A percentile compares a stretch with the other conserved stretches of the same genome.
Evolutionary conservation across 1,139 yeast genomes (phyloP).

Genomic region (Schizosaccharomyces versatilis): DNA sequence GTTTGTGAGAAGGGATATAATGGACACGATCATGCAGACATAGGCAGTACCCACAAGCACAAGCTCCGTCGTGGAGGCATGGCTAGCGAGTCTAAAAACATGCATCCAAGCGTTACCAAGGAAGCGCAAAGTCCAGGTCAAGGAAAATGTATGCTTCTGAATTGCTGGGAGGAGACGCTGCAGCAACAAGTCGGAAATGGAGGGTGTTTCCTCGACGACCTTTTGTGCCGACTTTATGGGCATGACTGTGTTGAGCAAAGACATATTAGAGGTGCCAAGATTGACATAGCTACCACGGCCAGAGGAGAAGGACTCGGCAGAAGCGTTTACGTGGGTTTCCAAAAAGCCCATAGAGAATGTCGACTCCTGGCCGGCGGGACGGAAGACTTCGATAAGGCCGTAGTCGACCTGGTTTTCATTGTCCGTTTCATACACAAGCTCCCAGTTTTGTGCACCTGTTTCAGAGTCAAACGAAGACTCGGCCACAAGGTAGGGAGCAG

Average conservation of each 20-base stretch:
- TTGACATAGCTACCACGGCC: background rate
- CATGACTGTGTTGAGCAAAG: background rate
- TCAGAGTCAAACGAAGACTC: background rate
- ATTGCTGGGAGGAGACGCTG: conserved; percentile 3
- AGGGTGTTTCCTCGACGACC: background rate
- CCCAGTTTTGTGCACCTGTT: conserved; percentile 3
- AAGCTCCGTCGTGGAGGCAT: conserved; percentile 77
- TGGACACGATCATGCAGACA: conserved; percentile 72
- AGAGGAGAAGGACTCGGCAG: background rate
- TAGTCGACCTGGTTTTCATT: background rate
- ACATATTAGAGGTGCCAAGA: background rate
- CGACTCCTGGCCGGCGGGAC: background rate
- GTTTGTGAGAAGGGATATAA: conserved; percentile 53
- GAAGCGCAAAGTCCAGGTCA: conserved; percentile 6
- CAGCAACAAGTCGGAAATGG: background rate
- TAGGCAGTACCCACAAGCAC: conserved; percentile 64
- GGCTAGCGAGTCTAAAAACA: conserved; percentile 15
- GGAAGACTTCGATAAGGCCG: background rate
- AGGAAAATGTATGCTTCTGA: conserved; percentile 5
- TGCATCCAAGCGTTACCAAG: conserved; percentile 6
- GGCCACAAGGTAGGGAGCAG: background rate
- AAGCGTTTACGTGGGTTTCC: background rate
- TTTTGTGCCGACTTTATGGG: background rate
- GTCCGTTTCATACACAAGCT: background rate
- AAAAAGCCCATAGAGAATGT: too few relatives aligned